Percentiles rank a stretch among this genome's conserved stretches.
Evolutionary conservation across 805 yeast genomes (phyloP).

Genomic region (Yamadazyma olivae): DNA sequence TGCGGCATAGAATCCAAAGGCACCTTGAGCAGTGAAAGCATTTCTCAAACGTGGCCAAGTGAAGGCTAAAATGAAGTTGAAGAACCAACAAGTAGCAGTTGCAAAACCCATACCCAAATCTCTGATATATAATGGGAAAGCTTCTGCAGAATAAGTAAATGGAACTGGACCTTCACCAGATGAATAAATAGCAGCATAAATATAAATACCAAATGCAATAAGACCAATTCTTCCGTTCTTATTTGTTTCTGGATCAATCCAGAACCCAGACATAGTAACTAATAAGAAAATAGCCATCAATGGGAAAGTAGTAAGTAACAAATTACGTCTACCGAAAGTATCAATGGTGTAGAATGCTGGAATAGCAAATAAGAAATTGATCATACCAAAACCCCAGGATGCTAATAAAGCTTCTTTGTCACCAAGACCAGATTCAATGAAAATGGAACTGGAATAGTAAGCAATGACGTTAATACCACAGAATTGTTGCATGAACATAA

Average conservation of each 20-base stretch:
- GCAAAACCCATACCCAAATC: conserved; percentile 81
- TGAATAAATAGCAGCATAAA: conserved; percentile 71
- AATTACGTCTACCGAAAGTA: conserved; percentile 66
- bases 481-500: conserved; percentile 88
- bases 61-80: conserved; percentile 65
- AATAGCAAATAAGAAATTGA: conserved; percentile 75
- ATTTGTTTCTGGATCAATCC: conserved; percentile 48
- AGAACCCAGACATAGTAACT: conserved; percentile 68
- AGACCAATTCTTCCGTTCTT: conserved; percentile 59
- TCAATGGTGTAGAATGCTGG: conserved; percentile 84
- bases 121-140: conserved; percentile 71
- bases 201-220: conserved; percentile 69
- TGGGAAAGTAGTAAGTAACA: conserved; percentile 60
- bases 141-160: conserved; percentile 84
- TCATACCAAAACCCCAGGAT: conserved; percentile 82
- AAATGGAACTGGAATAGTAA: conserved; percentile 77
- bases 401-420: conserved; percentile 67
- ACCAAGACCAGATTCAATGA: conserved; percentile 62
- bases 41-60: conserved; percentile 74
- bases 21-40: conserved; percentile 76
- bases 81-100: conserved; percentile 72
- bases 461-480: conserved; percentile 90
- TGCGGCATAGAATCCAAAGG: conserved; percentile 85
- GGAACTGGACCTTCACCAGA: conserved; percentile 91
- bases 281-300: conserved; percentile 59